A percentile compares a stretch with the other conserved stretches of the same genome.
Evolutionary conservation across 108 stramenopile species (phyloP).

Genomic region (Cyclotella kingstonii): DNA sequence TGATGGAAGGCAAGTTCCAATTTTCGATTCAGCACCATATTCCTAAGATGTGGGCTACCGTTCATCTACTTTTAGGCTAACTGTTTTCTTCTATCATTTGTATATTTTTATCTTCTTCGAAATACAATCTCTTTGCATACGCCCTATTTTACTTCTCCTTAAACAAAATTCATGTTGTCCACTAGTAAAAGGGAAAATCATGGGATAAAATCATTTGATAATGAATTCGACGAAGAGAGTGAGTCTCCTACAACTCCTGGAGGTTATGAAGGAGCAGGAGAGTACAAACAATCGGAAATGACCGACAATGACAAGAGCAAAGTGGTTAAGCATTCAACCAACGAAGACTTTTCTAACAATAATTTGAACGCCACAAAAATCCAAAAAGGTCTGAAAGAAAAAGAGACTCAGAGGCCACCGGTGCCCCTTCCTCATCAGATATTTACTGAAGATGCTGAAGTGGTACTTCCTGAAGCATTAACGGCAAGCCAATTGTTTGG

Average conservation of each 20-base stretch:
- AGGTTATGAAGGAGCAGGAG: conserved; percentile 25
- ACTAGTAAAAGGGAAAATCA: neutral
- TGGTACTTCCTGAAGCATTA: conserved; percentile 81
- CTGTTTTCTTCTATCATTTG: too few relatives aligned
- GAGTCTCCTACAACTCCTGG: conserved; percentile 3
- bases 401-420: conserved; percentile 16
- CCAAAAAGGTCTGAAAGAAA: conserved; percentile 11
- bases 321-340: neutral
- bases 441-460: conserved; percentile 84
- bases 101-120: too few relatives aligned
- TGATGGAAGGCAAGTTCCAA: too few relatives aligned
- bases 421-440: conserved; percentile 75
- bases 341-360: conserved; percentile 16
- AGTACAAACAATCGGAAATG: conserved; percentile 20
- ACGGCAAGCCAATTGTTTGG: conserved; percentile 89
- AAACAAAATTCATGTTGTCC: too few relatives aligned
- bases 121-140: too few relatives aligned
- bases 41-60: too few relatives aligned
- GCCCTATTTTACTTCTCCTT: too few relatives aligned
- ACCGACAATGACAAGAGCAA: neutral
- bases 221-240: conserved; percentile 12
- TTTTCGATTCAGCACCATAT: too few relatives aligned
- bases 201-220: conserved; percentile 14
- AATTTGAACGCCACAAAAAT: neutral
- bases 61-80: too few relatives aligned